Conservation (phyloP, 164 flowering plant species). For the Amborella trichopoda region DNA sequence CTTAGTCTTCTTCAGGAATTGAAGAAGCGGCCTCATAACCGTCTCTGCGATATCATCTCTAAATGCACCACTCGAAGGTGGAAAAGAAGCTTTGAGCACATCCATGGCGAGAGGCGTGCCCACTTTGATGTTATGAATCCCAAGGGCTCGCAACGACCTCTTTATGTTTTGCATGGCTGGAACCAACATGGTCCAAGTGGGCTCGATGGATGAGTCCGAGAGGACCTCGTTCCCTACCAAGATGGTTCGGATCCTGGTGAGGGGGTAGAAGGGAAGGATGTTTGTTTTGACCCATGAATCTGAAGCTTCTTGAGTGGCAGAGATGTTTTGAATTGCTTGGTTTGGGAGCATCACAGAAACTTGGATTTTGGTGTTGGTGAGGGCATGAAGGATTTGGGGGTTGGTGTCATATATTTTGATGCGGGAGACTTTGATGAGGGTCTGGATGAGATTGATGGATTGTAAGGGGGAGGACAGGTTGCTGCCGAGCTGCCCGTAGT, state of each 20-base stretch:
- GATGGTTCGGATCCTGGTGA: slow-evolving; percentile 50
- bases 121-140: slow-evolving; percentile 48
- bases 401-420: slow-evolving; percentile 77
- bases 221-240: slow-evolving; percentile 85
- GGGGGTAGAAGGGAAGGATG: slow-evolving; percentile 48
- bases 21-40: slow-evolving; percentile 51
- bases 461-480: slow-evolving; percentile 52
- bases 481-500: slow-evolving; percentile 81
- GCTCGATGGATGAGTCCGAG: slow-evolving; percentile 14
- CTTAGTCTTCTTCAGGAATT: slow-evolving; percentile 60
- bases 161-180: slow-evolving; percentile 57
- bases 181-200: slow-evolving; percentile 45
- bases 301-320: slow-evolving; percentile 37
- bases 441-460: slow-evolving; percentile 48
- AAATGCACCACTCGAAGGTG: slow-evolving; percentile 78
- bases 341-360: slow-evolving; percentile 84
- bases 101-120: slow-evolving; percentile 81
- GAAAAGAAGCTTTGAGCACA: slow-evolving; percentile 47
- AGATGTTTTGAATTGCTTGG: slow-evolving; percentile 40
- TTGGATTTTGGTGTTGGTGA: slow-evolving; percentile 35
- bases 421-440: slow-evolving; percentile 50
- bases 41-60: slow-evolving; percentile 40
- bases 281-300: slow-evolving; percentile 60
- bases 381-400: slow-evolving; percentile 50
- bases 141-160: slow-evolving; percentile 24